Base-by-base conservation (phyloP, 2,329 filamentous ascomycete species). In the Nannizzia gypsea region DNA sequence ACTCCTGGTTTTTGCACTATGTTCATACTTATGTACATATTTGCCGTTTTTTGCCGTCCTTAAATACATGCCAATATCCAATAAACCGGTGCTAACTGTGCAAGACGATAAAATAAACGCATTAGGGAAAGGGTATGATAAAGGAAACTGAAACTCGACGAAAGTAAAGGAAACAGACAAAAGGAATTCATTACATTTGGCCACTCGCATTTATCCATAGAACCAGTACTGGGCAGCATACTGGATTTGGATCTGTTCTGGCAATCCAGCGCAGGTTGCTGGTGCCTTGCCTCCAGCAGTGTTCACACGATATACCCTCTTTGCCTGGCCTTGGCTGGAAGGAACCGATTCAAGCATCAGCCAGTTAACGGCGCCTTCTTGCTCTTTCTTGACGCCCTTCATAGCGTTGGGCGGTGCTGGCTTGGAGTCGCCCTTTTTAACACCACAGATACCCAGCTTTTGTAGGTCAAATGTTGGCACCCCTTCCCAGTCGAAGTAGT, bases 141-240 rank as follows among this genome's bases (percentile, higher is more conserved):
- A 52, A 52, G 48, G 15, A 52, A 52, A 31, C 48, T 52, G 48
- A 52, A 52, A 52, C 48, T 4, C 3, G 13, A 28, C 8, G n/a
- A 5, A 2, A 6, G n/a, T n/a, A 8, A 52, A 15, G 1, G n/a
- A n/a, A n/a, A 28, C 3, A 13, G 3, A 31, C 48, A n/a, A 52
- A 28, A 31, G 22, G 4, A 52, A 52, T 52, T 5, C 13, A 31
- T 52, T 4, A 22, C 11, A 26, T 52, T 28, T 52, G 9, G 22
- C 17, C 17, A 13, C 9, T 1, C 20, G 13, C n/a, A 46, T 5
- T 28, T 52, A 65, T 11, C 67, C 72, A 68, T 68, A 82, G 63
- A 80, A 86, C 86, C 81, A 85, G 67, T 89, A 96, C 80, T 91
- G 83, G 46, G 91, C 85, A 34, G 88, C 80, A 74, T 97, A 96